Base-by-base conservation (phyloP, 495 filamentous ascomycete genomes). In the Achaetomiella virescens region DNA sequence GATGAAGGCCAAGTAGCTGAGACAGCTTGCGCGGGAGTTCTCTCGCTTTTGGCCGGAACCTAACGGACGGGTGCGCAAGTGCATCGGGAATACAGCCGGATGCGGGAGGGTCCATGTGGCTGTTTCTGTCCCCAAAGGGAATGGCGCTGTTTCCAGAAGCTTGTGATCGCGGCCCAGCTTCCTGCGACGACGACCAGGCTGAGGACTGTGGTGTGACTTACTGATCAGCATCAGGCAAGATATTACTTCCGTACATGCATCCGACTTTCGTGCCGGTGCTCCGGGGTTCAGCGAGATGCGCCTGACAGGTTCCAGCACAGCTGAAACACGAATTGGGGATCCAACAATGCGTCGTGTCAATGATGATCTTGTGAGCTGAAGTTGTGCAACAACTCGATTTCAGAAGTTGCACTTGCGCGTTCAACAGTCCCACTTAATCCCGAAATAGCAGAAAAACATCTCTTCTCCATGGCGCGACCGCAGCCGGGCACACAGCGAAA, bases 401-500 rank as follows among this genome's bases (percentile, higher is more conserved):
- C 24, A 18, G 25, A 49, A 17, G 6, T 31, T 14, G 15, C 18
- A 22, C 15, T 43, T 1, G 15, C 5, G 9, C 5, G 33, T 25
- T 21, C 42, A 21, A 41, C 49, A 41, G 20, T 11, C 42, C 18
- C 11, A 15, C 11, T 9, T 12, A 0, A 22, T 25, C 9, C 18
- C 51, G n/a, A 31, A 31, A 9, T 5, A 31, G 27, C 27, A 31
- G 4, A 9, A 36, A 49, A 21, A n/a, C 9, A 12, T 44, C 45
- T 36, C 56, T 62, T 59, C 60, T 51, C 55, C 56, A 62, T 49
- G 59, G 55, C 55, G 31, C 59, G 49, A 54, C 59, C 38, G 2
- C 10, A 31, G 49, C 59, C 59, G 46, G 41, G 55, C 55, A 47
- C 60, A 59, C 40, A 62, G 51, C 36, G 60, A 62, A 62, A 62